phyloP scores from a whole-genome alignment of 1,139 yeast species.

The Suhomyces chickasaworum region DNA sequence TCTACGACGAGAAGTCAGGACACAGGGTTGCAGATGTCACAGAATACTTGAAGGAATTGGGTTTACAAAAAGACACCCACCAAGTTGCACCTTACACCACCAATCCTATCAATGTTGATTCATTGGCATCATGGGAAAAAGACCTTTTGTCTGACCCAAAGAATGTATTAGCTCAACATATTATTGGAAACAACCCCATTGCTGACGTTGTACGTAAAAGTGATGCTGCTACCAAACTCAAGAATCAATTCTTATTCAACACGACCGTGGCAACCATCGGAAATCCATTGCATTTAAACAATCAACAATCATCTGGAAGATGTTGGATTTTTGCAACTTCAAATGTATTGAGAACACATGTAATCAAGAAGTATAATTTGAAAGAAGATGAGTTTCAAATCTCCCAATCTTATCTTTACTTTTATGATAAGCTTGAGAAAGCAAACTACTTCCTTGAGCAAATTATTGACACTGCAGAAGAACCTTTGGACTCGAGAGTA shows the following conservation, averaged over 20 bases:
- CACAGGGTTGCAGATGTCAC: constrained; percentile 9
- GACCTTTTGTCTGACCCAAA: constrained; percentile 53
- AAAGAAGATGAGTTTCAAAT: constrained; percentile 63
- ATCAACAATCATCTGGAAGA: constrained; percentile 74
- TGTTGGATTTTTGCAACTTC: constrained; percentile 90
- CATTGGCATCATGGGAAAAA: constrained; percentile 46
- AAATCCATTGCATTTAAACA: constrained; percentile 59
- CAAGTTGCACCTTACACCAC: not conserved
- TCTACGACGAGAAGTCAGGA: constrained; percentile 18
- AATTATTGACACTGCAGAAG: constrained; percentile 63
- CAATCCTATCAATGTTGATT: constrained; percentile 11
- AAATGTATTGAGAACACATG: constrained; percentile 64
- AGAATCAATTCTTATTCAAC: constrained; percentile 58
- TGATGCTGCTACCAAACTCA: constrained; percentile 21
- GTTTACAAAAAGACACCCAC: constrained; percentile 14
- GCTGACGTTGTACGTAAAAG: constrained; percentile 46
- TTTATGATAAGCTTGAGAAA: constrained; percentile 74
- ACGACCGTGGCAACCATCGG: constrained; percentile 64
- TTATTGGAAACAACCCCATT: constrained; percentile 54
- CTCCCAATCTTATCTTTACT: constrained; percentile 71
- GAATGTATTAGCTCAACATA: constrained; percentile 60
- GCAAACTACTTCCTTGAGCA: constrained; percentile 78
- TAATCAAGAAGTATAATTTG: constrained; percentile 63
- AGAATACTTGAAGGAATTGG: constrained; percentile 8
- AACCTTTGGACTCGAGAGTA: constrained; percentile 67